Evolutionary conservation across 2,329 filamentous ascomycete species (phyloP), one percentile per base, ranked within the genome.

Genomic region (Dactylellina drechsleri): DNA sequence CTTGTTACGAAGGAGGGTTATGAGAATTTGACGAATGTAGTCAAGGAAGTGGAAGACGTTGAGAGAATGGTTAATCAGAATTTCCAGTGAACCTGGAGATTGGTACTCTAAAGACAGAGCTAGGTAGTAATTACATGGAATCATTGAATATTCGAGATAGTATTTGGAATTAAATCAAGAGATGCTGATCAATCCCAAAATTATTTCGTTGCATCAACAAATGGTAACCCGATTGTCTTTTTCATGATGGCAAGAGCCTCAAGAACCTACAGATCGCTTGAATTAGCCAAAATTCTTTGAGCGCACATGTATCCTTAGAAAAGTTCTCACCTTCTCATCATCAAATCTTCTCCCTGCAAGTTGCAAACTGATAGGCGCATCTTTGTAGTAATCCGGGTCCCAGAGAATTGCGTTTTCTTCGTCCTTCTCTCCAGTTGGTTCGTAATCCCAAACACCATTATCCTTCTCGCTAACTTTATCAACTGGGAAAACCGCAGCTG

Each of bases 11-110:
- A 87, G 58, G 84, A 84, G 20, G 90, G 91, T 4, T 87, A 86
- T 76, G 87, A 91, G 79, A 93, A 93, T 80, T 80, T 93, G 77
- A 93, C 91, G 0, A 88, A 87, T 12, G 89, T 89, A 2, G 85
- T 88, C 4, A 93, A 92, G 81, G 89, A 90, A 66, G 85, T 89
- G 2, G 85, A 84, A 15, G 86, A 88, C 78, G 83, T 91, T 81
- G 86, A 91, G 78, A 83, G 82, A 76, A 85, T 89, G 4, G 86
- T 88, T 16, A 77, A 79, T 62, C 18, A 62, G 18, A 10, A n/a
- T 12, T 40, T 20, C 40, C 18, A 28, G 36, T 61, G 43, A 12
- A n/a, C 4, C 45, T 28, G 16, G 26, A 54, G 5, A 18, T 4
- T 28, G 13, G 18, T 54, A 31, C 13, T 54, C 6, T 8, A n/a